Conservation (phyloP, 345 rosid species). For the Salix arbutifolia region DNA sequence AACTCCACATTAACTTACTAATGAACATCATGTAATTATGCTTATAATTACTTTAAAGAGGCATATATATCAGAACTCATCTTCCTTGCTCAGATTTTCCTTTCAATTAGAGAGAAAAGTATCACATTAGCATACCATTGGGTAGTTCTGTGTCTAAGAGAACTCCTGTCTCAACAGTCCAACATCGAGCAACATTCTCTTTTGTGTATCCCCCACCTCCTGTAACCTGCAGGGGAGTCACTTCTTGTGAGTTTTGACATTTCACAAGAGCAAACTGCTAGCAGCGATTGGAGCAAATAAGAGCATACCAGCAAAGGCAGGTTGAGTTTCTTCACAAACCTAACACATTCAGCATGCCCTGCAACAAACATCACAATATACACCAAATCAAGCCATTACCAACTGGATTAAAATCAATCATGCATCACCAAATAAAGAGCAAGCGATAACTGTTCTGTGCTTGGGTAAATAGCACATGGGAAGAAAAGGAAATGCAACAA, state of each 20-base stretch:
- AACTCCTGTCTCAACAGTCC: slow-evolving; percentile 94
- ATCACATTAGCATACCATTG: slow-evolving; percentile 47
- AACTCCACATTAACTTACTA: not conserved
- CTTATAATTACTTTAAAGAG: not conserved
- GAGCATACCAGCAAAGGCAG: slow-evolving; percentile 72
- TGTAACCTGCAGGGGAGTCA: slow-evolving; percentile 56
- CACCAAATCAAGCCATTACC: not conserved
- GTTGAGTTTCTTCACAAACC: slow-evolving; percentile 89
- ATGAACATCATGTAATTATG: not conserved
- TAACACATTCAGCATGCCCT: slow-evolving; percentile 98
- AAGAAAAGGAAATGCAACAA: slow-evolving; percentile 20
- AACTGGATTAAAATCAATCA: slow-evolving; percentile 6
- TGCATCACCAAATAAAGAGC: not conserved
- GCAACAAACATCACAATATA: slow-evolving; percentile 18
- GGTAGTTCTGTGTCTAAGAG: slow-evolving; percentile 89
- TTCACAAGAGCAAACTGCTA: not conserved
- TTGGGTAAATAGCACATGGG: not conserved
- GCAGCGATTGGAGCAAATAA: slow-evolving; percentile 12
- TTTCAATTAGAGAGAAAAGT: not conserved
- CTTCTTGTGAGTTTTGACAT: not conserved
- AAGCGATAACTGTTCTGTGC: slow-evolving; percentile 3
- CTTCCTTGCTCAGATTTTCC: not conserved
- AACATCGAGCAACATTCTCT: slow-evolving; percentile 97
- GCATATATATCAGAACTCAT: not conserved
- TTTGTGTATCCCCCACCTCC: slow-evolving; percentile 99